Conservation (phyloP, 345 rosid genomes). For the Adansonia digitata region DNA sequence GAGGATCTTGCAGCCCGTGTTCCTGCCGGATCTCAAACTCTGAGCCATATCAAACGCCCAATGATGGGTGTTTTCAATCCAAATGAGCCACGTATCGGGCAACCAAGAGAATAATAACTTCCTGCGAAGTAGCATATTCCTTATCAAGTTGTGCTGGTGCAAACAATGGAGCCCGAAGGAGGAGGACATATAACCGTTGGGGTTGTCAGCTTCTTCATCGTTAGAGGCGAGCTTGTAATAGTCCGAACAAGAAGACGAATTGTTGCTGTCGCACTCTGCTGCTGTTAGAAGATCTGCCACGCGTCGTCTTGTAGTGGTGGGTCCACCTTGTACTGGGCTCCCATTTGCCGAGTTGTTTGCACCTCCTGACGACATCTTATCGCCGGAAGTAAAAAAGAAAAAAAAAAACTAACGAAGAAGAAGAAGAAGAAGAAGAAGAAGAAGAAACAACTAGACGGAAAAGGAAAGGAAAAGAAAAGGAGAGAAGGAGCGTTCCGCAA, state of each 20-base stretch:
- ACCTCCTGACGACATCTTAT: slow-evolving; percentile 50
- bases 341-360: slow-evolving; percentile 37
- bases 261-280: neutral
- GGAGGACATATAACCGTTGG: slow-evolving; percentile 14
- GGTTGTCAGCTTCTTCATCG: slow-evolving; percentile 30
- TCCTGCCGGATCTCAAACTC: slow-evolving; percentile 48
- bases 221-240: slow-evolving; percentile 23
- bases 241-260: slow-evolving; percentile 30
- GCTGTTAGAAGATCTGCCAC: slow-evolving; percentile 19
- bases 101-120: slow-evolving; percentile 28
- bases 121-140: slow-evolving; percentile 35
- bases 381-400: slow-evolving; percentile 10
- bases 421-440: neutral
- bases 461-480: neutral
- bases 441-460: neutral
- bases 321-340: slow-evolving; percentile 40
- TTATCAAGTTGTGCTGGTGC: slow-evolving; percentile 32
- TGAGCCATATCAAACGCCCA: slow-evolving; percentile 41
- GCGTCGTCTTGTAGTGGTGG: slow-evolving; percentile 71
- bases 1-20: slow-evolving; percentile 43
- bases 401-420: no score
- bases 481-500: slow-evolving; percentile 2
- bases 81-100: slow-evolving; percentile 39
- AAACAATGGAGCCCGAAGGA: slow-evolving; percentile 21
- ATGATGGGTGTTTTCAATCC: slow-evolving; percentile 36